Evolutionary conservation across 2,329 filamentous ascomycete genomes (phyloP), one percentile per base, ranked within the genome.

Genomic region (Penicillium polonicum): DNA sequence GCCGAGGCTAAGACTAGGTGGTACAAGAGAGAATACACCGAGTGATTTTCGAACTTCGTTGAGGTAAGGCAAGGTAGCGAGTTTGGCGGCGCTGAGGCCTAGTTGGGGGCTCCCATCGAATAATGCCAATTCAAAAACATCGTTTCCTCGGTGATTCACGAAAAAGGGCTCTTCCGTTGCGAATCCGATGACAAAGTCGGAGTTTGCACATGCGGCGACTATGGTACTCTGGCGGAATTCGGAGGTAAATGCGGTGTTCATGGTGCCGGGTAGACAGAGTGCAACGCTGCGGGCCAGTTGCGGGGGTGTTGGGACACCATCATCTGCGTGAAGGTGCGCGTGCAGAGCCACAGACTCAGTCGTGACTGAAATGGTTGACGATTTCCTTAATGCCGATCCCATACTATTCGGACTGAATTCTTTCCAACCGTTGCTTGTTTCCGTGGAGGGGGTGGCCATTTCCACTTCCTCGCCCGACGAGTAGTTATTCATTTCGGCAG

Each of bases 291-390:
- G 70, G 2, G 73, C 67, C 21, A 76, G 63, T 19, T 74, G 63
- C 25, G 75, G 75, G 17, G 73, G 67, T 17, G 70, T 60, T 21
- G 72, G 66, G 15, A 74, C 55, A 29, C 68, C 65, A 36, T 71
- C 56, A 23, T 65, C 52, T 54, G 65, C 53, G 45, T 65, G 57
- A 33, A 64, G 23, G 49, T 61, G 57, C 39, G 72, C 72, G 29
- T 74, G 70, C 54, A 74, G 68, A 27, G 70, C 70, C 55, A 76
- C 72, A 5, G 74, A 75, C 39, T 73, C 73, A 9, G 53, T 56
- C 4, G 74, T 78, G 46, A 78, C 70, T 9, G 75, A 77, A 46
- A 78, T 78, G 15, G 74, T 76, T 17, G 74, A 77, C 19, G 64
- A 68, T 64, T 76, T 76, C 46, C 74, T 67, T 35, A 66, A 65